These are phyloP conservation scores for Agarophyton chilense DNA, from an alignment of 23 red algal genomes.

Conservation along the genomic window DNA sequence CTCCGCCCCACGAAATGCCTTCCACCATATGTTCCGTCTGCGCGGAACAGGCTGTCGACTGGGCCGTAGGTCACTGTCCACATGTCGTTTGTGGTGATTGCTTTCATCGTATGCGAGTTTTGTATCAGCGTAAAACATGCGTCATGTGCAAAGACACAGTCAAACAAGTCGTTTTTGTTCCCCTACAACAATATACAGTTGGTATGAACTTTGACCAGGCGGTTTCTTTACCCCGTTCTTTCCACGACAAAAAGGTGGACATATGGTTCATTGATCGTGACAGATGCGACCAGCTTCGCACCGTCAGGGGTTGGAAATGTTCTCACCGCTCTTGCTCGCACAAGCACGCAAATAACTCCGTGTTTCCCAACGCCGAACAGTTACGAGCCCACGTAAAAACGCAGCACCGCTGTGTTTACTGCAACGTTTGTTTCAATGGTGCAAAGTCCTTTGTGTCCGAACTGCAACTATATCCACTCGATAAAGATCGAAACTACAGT, in stretches of 20 bases:
- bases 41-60: slow-evolving; percentile 47
- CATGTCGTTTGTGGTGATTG: slow-evolving; percentile 87
- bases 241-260: slow-evolving; percentile 49
- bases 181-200: background rate
- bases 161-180: slow-evolving; percentile 67
- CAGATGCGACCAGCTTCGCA: slow-evolving; percentile 36
- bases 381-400: slow-evolving; percentile 58
- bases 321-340: slow-evolving; percentile 31
- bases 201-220: slow-evolving; percentile 18
- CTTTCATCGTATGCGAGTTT: slow-evolving; percentile 81
- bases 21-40: slow-evolving; percentile 76
- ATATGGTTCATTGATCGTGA: slow-evolving; percentile 51
- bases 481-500: slow-evolving; percentile 48
- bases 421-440: slow-evolving; percentile 53
- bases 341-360: background rate
- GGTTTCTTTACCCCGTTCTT: slow-evolving; percentile 26
- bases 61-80: slow-evolving; percentile 77
- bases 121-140: slow-evolving; percentile 77
- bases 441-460: slow-evolving; percentile 55
- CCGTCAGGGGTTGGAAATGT: slow-evolving; percentile 49
- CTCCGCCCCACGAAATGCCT: slow-evolving; percentile 15
- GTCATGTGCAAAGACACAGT: slow-evolving; percentile 79
- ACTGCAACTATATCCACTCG: slow-evolving; percentile 53
- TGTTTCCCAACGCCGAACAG: slow-evolving; percentile 30
- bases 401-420: slow-evolving; percentile 60